Evolutionary conservation across 192 early-diverging fungal species (phyloP).

Genomic region (Lobosporangium transversale): DNA sequence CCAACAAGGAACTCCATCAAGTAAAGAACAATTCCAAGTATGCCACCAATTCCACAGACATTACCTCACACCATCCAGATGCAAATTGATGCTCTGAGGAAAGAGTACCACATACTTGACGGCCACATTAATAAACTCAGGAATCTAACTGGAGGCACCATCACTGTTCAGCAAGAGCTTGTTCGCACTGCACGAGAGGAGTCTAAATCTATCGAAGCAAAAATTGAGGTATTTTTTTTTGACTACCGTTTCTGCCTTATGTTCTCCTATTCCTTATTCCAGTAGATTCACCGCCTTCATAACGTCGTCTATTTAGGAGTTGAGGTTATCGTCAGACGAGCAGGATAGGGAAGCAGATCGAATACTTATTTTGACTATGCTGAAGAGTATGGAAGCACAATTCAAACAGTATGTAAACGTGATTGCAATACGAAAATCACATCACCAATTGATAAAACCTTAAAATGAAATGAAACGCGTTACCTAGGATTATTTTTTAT

Average conservation of each 20-base stretch:
- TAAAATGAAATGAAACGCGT: constrained; percentile 1
- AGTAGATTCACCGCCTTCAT: no score
- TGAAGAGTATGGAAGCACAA: constrained; percentile 62
- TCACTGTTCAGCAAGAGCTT: constrained; percentile 46
- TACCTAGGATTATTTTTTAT: background rate
- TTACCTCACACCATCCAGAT: constrained; percentile 17
- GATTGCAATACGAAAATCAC: background rate
- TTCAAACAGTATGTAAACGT: constrained; percentile 58
- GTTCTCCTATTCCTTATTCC: no score
- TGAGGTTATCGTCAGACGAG: constrained; percentile 61
- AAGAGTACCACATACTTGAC: constrained; percentile 44
- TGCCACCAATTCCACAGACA: constrained; percentile 26
- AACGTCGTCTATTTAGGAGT: constrained; percentile 30
- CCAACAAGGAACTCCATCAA: no score
- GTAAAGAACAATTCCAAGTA: no score
- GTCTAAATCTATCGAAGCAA: constrained; percentile 41
- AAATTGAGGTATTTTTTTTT: constrained; percentile 28
- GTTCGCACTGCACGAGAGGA: constrained; percentile 39
- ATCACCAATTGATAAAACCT: background rate
- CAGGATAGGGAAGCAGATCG: constrained; percentile 60
- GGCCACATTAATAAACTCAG: constrained; percentile 27
- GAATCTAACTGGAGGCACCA: constrained; percentile 23
- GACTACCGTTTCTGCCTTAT: background rate
- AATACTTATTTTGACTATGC: constrained; percentile 44
- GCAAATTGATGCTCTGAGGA: constrained; percentile 41